Conservation (phyloP, 2,329 filamentous ascomycete genomes). For the Plectosphaerella sp. region DNA sequence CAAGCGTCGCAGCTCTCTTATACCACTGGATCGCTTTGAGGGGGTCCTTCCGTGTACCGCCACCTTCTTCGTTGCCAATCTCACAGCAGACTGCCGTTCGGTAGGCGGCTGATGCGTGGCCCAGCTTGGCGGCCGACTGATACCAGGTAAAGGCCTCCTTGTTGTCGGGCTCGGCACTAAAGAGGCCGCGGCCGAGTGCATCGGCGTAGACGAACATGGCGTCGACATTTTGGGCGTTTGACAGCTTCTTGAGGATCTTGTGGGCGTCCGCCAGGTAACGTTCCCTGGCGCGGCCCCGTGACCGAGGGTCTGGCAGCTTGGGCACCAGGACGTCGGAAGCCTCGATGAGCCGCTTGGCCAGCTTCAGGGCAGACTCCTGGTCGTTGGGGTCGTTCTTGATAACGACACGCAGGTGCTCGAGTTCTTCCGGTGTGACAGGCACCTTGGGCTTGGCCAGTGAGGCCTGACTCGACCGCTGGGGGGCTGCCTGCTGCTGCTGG, state of each 20-base stretch:
- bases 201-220: slow-evolving; percentile 95
- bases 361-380: slow-evolving; percentile 62
- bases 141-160: slow-evolving; percentile 94
- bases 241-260: slow-evolving; percentile 88
- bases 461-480: slow-evolving; percentile 16
- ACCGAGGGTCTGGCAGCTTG: slow-evolving; percentile 61
- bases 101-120: slow-evolving; percentile 84
- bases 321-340: slow-evolving; percentile 72
- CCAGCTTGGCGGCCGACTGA: slow-evolving; percentile 86
- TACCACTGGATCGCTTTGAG: slow-evolving; percentile 98
- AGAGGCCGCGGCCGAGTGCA: slow-evolving; percentile 74
- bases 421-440: slow-evolving; percentile 72
- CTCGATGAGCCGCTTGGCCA: slow-evolving; percentile 83
- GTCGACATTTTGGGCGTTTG: slow-evolving; percentile 66
- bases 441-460: slow-evolving; percentile 12
- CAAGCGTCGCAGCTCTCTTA: slow-evolving; percentile 82
- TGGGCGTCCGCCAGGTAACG: slow-evolving; percentile 81
- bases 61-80: slow-evolving; percentile 89
- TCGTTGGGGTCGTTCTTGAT: slow-evolving; percentile 71
- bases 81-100: slow-evolving; percentile 96
- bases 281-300: slow-evolving; percentile 72
- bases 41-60: slow-evolving; percentile 85
- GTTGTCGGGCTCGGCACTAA: slow-evolving; percentile 75
- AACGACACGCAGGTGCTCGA: slow-evolving; percentile 67
- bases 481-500: slow-evolving; percentile 23